Evolutionary conservation across 805 yeast genomes (phyloP).

Genomic region (Hermanozyma aechmeae): DNA sequence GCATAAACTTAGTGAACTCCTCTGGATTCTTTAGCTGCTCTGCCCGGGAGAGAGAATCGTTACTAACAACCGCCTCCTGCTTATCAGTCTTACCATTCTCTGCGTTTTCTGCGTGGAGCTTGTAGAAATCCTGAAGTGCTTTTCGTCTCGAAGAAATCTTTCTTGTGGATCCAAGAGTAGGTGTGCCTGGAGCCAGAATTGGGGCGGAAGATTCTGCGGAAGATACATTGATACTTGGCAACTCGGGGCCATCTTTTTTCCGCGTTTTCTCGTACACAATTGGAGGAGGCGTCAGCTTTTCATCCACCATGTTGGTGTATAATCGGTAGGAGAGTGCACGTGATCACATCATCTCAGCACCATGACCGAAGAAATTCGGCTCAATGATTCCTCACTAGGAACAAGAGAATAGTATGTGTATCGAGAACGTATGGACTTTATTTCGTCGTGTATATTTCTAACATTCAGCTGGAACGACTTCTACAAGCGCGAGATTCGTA

Average conservation of each 20-base stretch:
- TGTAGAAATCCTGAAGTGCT: slow-evolving; percentile 34
- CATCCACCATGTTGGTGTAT: no score
- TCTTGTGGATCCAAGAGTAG: slow-evolving; percentile 12
- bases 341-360: background rate
- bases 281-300: background rate
- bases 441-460: slow-evolving; percentile 5
- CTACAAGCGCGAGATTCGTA: slow-evolving; percentile 61
- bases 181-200: no score
- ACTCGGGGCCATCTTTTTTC: background rate
- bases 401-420: slow-evolving; percentile 62
- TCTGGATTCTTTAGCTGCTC: slow-evolving; percentile 13
- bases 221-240: no score
- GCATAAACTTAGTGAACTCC: slow-evolving; percentile 12
- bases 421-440: background rate
- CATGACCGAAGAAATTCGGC: slow-evolving; percentile 21
- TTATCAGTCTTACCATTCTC: slow-evolving; percentile 5
- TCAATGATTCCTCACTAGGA: slow-evolving; percentile 77
- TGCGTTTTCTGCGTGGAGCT: slow-evolving; percentile 12
- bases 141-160: slow-evolving; percentile 30
- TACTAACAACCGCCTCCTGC: background rate
- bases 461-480: slow-evolving; percentile 72
- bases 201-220: no score
- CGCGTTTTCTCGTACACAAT: background rate
- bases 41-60: no score
- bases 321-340: background rate